phyloP scores from a whole-genome alignment of 192 early-diverging fungal genomes.

The Gaertneriomyces sp. region DNA sequence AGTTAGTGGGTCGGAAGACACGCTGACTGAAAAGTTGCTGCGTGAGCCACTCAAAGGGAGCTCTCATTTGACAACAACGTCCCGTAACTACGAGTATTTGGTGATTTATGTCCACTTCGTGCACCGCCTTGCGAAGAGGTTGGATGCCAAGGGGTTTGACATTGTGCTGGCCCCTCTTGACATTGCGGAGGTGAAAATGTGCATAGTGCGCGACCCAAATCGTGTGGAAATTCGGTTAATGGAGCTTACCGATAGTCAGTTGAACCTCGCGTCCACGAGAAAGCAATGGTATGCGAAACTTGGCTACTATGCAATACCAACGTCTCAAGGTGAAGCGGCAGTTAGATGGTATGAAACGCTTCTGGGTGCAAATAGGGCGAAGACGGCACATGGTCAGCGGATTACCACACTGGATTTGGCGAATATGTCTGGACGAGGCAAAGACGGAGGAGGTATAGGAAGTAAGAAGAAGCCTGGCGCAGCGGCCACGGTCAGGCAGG shows the following conservation, averaged over 20 bases:
- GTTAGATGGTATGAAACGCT: slow-evolving; percentile 38
- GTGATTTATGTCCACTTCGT: slow-evolving; percentile 61
- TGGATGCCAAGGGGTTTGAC: slow-evolving; percentile 42
- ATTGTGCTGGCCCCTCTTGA: slow-evolving; percentile 28
- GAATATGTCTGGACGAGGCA: neutral
- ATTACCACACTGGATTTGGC: slow-evolving; percentile 29
- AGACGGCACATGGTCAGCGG: slow-evolving; percentile 15
- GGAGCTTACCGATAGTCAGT: slow-evolving; percentile 44
- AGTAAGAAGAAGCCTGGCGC: slow-evolving; percentile 32
- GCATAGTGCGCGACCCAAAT: slow-evolving; percentile 51
- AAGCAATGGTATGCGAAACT: slow-evolving; percentile 50
- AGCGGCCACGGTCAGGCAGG: slow-evolving; percentile 26
- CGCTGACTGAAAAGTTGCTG: too few species aligned
- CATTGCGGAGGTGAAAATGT: slow-evolving; percentile 45
- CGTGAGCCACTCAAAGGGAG: too few species aligned
- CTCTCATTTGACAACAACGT: too few species aligned
- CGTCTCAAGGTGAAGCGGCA: slow-evolving; percentile 28
- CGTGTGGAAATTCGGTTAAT: slow-evolving; percentile 51
- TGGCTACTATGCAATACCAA: slow-evolving; percentile 52
- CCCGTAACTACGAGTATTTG: slow-evolving; percentile 49
- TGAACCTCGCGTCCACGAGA: slow-evolving; percentile 33
- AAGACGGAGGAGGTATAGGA: neutral
- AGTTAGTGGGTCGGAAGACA: too few species aligned
- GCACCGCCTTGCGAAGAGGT: slow-evolving; percentile 43
- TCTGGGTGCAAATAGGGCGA: slow-evolving; percentile 24